phyloP scores from a whole-genome alignment of 352 stramenopile genomes.

The Phytophthora cactorum region DNA sequence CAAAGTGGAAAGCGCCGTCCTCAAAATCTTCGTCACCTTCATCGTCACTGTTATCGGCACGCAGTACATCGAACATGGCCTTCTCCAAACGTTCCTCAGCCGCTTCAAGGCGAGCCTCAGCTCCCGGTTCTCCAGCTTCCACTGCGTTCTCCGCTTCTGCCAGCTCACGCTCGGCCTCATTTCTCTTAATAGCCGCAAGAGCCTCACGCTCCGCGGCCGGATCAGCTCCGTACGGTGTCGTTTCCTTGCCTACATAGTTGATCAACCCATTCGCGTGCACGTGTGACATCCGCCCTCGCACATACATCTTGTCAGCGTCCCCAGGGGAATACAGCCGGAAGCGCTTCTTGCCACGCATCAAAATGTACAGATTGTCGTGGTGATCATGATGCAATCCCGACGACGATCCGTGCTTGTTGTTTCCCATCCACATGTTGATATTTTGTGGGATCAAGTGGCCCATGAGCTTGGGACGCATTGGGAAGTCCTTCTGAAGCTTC shows the following conservation, averaged over 20 bases:
- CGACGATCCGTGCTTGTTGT: conserved; percentile 80
- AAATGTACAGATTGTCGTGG: conserved; percentile 99
- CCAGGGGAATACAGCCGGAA: conserved; percentile 95
- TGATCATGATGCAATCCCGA: conserved; percentile 98
- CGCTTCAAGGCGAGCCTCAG: conserved; percentile 50
- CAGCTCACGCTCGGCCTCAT: conserved; percentile 68
- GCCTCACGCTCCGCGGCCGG: conserved; percentile 57
- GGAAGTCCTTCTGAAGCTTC: conserved; percentile 79
- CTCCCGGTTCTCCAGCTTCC: conserved; percentile 52
- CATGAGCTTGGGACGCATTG: conserved; percentile 84
- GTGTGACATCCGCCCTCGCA: conserved; percentile 73
- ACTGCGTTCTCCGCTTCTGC: conserved; percentile 59
- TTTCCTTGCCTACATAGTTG: conserved; percentile 93
- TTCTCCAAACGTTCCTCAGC: conserved; percentile 72
- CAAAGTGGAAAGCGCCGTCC: conserved; percentile 50
- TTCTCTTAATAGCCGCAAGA: conserved; percentile 67
- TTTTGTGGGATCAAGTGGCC: conserved; percentile 93
- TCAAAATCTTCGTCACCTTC: conserved; percentile 61
- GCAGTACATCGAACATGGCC: conserved; percentile 82
- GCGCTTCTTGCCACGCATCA: conserved; percentile 93
- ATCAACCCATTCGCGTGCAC: conserved; percentile 97
- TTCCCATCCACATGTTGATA: conserved; percentile 98
- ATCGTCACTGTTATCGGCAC: conserved; percentile 55
- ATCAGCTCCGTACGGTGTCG: conserved; percentile 81
- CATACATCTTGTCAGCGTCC: conserved; percentile 93